phyloP scores from a whole-genome alignment of 768 basidiomycete species.

The Cyclocybe cylindracea region DNA sequence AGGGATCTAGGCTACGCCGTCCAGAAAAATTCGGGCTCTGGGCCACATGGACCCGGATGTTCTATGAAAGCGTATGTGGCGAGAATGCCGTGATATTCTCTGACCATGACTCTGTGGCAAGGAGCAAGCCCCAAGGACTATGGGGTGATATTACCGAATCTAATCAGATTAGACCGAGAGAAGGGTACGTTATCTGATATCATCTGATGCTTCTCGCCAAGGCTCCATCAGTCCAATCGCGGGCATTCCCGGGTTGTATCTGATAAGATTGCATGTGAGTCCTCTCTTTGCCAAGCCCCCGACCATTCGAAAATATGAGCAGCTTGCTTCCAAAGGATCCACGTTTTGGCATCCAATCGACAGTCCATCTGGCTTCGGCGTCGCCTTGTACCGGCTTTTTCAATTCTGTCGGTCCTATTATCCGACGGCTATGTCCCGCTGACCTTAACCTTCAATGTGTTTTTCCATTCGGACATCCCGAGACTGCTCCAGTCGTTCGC shows the following conservation, averaged over 20 bases:
- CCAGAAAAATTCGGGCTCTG: conserved; percentile 10
- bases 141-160: conserved; percentile 14
- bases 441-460: too few relatives aligned
- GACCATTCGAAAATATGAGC: not conserved
- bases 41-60: conserved; percentile 9
- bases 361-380: not conserved
- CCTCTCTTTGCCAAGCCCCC: conserved; percentile 13
- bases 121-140: not conserved
- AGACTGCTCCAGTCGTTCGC: too few relatives aligned
- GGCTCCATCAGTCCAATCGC: conserved; percentile 18
- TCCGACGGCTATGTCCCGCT: too few relatives aligned
- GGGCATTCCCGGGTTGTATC: conserved; percentile 28
- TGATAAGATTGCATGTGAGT: conserved; percentile 31
- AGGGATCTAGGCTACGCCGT: too few relatives aligned
- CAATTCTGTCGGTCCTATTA: too few relatives aligned
- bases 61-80: not conserved
- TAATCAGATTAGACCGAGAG: conserved; percentile 27
- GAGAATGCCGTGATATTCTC: conserved; percentile 5
- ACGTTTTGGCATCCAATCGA: conserved; percentile 1
- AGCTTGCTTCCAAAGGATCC: conserved; percentile 3
- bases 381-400: not conserved
- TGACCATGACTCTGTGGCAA: not conserved
- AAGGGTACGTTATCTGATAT: conserved; percentile 29
- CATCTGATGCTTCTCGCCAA: conserved; percentile 21
- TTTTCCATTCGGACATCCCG: too few relatives aligned